Evolutionary conservation across 139 green algal genomes (phyloP).

Genomic region (Marvania coccoides): DNA sequence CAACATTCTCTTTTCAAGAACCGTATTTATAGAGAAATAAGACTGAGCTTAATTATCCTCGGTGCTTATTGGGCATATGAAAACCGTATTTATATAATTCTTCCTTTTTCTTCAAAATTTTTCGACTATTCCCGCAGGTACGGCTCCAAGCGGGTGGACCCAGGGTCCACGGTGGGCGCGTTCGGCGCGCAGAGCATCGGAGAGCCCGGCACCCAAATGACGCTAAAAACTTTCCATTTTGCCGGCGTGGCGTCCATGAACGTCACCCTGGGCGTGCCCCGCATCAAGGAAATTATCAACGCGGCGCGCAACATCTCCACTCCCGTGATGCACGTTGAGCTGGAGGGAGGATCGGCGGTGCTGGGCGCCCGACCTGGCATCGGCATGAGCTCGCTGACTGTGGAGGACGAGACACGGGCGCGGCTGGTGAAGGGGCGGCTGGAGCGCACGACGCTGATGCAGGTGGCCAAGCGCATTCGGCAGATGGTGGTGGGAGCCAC

Average conservation of each 20-base stretch:
- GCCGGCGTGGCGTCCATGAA: constrained; percentile 97
- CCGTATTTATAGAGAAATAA: no score
- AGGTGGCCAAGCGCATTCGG: constrained; percentile 59
- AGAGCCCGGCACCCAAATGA: constrained; percentile 98
- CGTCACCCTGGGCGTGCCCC: constrained; percentile 91
- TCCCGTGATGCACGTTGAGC: constrained; percentile 83
- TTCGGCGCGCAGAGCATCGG: constrained; percentile 92
- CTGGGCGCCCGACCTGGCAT: neutral
- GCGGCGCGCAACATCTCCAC: constrained; percentile 89
- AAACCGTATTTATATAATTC: no score
- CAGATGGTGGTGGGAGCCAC: neutral
- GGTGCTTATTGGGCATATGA: no score
- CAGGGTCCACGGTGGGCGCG: constrained; percentile 82
- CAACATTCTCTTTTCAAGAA: no score
- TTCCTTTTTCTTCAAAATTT: no score
- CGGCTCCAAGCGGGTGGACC: constrained; percentile 80
- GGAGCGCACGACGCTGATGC: constrained; percentile 80
- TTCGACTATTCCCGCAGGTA: no score
- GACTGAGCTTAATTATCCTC: no score
- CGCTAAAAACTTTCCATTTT: constrained; percentile 99
- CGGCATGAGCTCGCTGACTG: constrained; percentile 28
- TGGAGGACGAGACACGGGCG: constrained; percentile 55
- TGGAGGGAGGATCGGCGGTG: neutral
- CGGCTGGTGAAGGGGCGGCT: constrained; percentile 87
- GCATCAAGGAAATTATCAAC: constrained; percentile 99